Percentiles rank a stretch among this genome's conserved stretches.
Conservation (phyloP, 805 yeast genomes). For the Clavispora asparagi region DNA sequence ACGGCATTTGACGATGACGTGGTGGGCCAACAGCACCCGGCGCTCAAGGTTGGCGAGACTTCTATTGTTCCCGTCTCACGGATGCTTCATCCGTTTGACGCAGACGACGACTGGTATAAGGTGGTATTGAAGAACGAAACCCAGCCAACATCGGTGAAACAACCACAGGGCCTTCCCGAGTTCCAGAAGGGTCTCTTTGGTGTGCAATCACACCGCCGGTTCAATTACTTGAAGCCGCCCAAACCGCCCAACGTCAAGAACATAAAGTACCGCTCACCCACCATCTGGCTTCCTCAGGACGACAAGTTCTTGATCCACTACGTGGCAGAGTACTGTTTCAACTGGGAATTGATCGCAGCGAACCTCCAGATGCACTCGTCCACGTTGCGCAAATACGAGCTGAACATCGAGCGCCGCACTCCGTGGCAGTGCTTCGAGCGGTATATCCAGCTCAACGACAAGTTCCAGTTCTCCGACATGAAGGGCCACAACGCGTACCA, state of each 20-base stretch:
- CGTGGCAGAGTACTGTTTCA: conserved; percentile 81
- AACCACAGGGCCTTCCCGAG: conserved; percentile 26
- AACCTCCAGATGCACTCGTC: conserved; percentile 66
- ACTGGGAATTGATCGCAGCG: conserved; percentile 89
- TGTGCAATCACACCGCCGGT: conserved; percentile 44
- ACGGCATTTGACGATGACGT: conserved; percentile 41
- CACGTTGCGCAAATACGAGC: conserved; percentile 54
- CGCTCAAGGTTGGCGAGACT: conserved; percentile 22
- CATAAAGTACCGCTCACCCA: conserved; percentile 79
- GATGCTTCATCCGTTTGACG: conserved; percentile 58
- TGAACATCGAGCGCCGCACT: conserved; percentile 90
- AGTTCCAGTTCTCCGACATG: conserved; percentile 81
- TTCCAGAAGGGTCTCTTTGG: conserved; percentile 59
- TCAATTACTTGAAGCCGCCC: conserved; percentile 76
- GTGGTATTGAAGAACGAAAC: conserved; percentile 41
- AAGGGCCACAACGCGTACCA: conserved; percentile 77
- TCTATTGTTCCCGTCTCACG: conserved; percentile 58
- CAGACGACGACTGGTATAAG: conserved; percentile 59
- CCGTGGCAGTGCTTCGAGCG: conserved; percentile 99
- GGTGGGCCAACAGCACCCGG: conserved; percentile 7
- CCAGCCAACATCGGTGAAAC: neutral
- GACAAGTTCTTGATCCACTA: conserved; percentile 74
- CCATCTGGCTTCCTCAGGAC: conserved; percentile 95
- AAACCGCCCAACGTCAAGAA: conserved; percentile 82
- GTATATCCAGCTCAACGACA: conserved; percentile 86